Evolutionary conservation across 2,329 filamentous ascomycete species (phyloP).

Genomic region (Diplodia intermedia): DNA sequence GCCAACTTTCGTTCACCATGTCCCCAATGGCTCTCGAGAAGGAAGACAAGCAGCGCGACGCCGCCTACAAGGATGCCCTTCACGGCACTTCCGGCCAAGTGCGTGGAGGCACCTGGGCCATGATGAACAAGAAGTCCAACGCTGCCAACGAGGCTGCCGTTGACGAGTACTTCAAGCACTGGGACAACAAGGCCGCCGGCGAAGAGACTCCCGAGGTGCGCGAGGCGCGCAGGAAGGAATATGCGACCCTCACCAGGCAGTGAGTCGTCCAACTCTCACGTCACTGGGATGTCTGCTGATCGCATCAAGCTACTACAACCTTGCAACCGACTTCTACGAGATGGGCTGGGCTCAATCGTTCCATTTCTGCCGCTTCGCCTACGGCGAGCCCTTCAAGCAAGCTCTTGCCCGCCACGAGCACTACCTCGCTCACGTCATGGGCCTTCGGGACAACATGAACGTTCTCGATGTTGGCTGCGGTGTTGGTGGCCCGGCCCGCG

Average conservation of each 20-base stretch:
- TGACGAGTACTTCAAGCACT: slow-evolving; percentile 96
- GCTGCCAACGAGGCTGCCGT: slow-evolving; percentile 80
- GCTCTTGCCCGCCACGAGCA: slow-evolving; percentile 97
- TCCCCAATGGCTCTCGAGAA: slow-evolving; percentile 70
- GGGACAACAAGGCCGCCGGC: slow-evolving; percentile 81
- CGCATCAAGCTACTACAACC: slow-evolving; percentile 82
- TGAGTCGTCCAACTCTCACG: slow-evolving; percentile 56
- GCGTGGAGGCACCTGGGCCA: slow-evolving; percentile 77
- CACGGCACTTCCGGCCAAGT: slow-evolving; percentile 76
- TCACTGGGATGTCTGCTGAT: slow-evolving; percentile 41
- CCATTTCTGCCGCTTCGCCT: slow-evolving; percentile 94
- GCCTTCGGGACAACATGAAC: slow-evolving; percentile 82
- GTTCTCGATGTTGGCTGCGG: slow-evolving; percentile 97
- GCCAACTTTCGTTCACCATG: slow-evolving; percentile 50
- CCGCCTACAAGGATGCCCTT: slow-evolving; percentile 86
- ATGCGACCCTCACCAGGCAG: slow-evolving; percentile 92
- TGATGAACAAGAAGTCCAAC: slow-evolving; percentile 79
- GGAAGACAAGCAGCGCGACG: slow-evolving; percentile 86
- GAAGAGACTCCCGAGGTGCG: slow-evolving; percentile 84
- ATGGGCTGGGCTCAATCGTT: slow-evolving; percentile 96
- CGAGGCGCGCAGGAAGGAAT: slow-evolving; percentile 83
- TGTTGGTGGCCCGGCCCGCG: slow-evolving; percentile 91
- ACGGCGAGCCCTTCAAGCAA: slow-evolving; percentile 85
- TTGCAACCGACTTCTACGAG: slow-evolving; percentile 95
- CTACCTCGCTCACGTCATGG: slow-evolving; percentile 90